phyloP scores from a whole-genome alignment of 2,329 filamentous ascomycete genomes.

The Fusarium musae region DNA sequence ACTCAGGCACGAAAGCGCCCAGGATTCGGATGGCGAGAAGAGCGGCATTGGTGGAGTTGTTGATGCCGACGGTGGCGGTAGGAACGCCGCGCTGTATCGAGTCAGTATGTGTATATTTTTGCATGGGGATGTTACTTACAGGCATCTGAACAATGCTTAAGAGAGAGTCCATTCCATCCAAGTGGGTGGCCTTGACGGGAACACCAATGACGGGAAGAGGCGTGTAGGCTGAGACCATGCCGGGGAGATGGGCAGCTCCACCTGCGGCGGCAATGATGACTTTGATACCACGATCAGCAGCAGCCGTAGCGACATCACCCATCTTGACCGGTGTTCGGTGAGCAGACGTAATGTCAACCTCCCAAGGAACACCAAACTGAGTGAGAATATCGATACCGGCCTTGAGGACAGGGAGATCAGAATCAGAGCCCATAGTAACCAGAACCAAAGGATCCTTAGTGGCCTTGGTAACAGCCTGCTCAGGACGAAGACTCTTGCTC shows the following conservation, averaged over 20 bases:
- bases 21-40: conserved; percentile 77
- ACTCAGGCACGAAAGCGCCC: conserved; percentile 67
- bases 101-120: not conserved
- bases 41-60: conserved; percentile 82
- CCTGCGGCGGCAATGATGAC: conserved; percentile 82
- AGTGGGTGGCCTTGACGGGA: conserved; percentile 77
- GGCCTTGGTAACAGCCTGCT: conserved; percentile 27
- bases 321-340: conserved; percentile 79
- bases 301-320: conserved; percentile 72
- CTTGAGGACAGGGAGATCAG: conserved; percentile 75
- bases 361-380: conserved; percentile 77
- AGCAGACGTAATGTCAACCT: conserved; percentile 81
- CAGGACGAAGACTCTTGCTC: conserved; percentile 51
- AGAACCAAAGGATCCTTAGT: conserved; percentile 67
- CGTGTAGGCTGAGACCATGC: conserved; percentile 79
- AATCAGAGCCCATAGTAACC: conserved; percentile 87
- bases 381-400: conserved; percentile 74
- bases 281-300: conserved; percentile 72
- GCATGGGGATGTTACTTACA: not conserved
- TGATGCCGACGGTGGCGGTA: conserved; percentile 80
- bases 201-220: conserved; percentile 81
- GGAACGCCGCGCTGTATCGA: conserved; percentile 66
- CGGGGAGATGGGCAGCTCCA: conserved; percentile 77
- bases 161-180: conserved; percentile 78
- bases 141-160: conserved; percentile 84